phyloP scores from a whole-genome alignment of 805 yeast species.

The Sungouiella blattae region DNA sequence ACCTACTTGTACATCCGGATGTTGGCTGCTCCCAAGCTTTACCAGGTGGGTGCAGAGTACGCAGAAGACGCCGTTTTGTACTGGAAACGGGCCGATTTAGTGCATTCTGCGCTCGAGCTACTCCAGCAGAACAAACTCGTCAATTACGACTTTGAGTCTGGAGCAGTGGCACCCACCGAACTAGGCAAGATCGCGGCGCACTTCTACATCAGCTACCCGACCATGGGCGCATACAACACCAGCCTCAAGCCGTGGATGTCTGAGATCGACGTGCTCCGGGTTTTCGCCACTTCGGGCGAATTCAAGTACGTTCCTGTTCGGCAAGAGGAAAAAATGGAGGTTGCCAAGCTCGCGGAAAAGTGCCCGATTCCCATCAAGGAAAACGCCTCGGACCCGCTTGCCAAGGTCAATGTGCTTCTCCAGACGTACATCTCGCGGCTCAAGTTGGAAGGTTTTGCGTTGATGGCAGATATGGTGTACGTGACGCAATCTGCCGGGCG shows the following conservation, averaged over 20 bases:
- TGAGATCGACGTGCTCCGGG: slow-evolving; percentile 69
- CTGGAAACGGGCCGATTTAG: slow-evolving; percentile 60
- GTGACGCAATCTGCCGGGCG: slow-evolving; percentile 93
- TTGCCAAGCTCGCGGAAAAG: slow-evolving; percentile 60
- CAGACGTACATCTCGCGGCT: slow-evolving; percentile 85
- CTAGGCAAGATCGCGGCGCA: slow-evolving; percentile 83
- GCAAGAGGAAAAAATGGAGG: slow-evolving; percentile 78
- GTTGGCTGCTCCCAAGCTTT: slow-evolving; percentile 66
- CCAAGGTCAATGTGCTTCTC: slow-evolving; percentile 74
- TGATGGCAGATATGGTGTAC: slow-evolving; percentile 90
- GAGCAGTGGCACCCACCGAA: slow-evolving; percentile 46
- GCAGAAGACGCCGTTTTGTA: slow-evolving; percentile 43
- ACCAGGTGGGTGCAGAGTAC: slow-evolving; percentile 70
- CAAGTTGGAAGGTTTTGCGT: slow-evolving; percentile 79
- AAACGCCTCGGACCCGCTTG: slow-evolving; percentile 60
- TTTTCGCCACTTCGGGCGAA: slow-evolving; percentile 81
- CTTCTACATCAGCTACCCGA: slow-evolving; percentile 73
- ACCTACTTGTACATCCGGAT: slow-evolving; percentile 80
- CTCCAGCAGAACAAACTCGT: slow-evolving; percentile 58
- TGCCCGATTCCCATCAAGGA: slow-evolving; percentile 89
- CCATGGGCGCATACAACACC: slow-evolving; percentile 64
- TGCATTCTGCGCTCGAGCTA: slow-evolving; percentile 69
- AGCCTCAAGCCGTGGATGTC: slow-evolving; percentile 62
- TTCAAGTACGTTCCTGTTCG: slow-evolving; percentile 81
- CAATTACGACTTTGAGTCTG: slow-evolving; percentile 49